Conservation (phyloP, 1,284 basidiomycete genomes). For the Macrocybe sp. region DNA sequence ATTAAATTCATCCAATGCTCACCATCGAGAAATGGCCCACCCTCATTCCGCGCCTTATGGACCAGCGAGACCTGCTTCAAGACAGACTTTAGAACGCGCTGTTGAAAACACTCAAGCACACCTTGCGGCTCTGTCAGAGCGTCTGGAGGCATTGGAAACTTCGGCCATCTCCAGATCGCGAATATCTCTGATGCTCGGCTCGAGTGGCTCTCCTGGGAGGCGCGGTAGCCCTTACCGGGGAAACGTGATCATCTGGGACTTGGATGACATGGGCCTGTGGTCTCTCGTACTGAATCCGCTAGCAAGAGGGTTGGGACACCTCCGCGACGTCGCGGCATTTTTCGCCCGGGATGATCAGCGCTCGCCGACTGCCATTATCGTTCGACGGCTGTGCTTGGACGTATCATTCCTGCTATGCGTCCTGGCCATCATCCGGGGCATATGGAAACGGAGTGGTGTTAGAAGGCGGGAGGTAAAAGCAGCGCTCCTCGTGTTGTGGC, state of each 20-base stretch:
- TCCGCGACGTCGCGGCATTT: slow-evolving; percentile 48
- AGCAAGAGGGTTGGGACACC: slow-evolving; percentile 37
- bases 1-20: slow-evolving; percentile 24
- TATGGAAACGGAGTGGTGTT: slow-evolving; percentile 68
- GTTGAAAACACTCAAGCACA: slow-evolving; percentile 86
- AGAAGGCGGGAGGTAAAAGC: slow-evolving; percentile 60
- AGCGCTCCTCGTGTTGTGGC: slow-evolving; percentile 63
- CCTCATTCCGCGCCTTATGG: slow-evolving; percentile 29
- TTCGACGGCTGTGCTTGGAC: slow-evolving; percentile 70
- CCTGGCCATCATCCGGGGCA: slow-evolving; percentile 43
- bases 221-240: slow-evolving; percentile 37
- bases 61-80: slow-evolving; percentile 36
- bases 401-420: slow-evolving; percentile 64
- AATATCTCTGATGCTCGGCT: slow-evolving; percentile 29
- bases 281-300: slow-evolving; percentile 64
- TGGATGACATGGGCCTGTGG: slow-evolving; percentile 78
- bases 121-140: slow-evolving; percentile 85
- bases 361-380: slow-evolving; percentile 58
- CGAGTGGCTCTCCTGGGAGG: slow-evolving; percentile 33
- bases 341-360: slow-evolving; percentile 51
- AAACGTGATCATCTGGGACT: slow-evolving; percentile 48
- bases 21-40: slow-evolving; percentile 29
- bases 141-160: slow-evolving; percentile 74
- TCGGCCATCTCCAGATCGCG: slow-evolving; percentile 31
- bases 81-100: slow-evolving; percentile 58